These are phyloP conservation scores for Rhodamnia rubescens DNA, from an alignment of 345 rosid species.

Conservation along the genomic window DNA sequence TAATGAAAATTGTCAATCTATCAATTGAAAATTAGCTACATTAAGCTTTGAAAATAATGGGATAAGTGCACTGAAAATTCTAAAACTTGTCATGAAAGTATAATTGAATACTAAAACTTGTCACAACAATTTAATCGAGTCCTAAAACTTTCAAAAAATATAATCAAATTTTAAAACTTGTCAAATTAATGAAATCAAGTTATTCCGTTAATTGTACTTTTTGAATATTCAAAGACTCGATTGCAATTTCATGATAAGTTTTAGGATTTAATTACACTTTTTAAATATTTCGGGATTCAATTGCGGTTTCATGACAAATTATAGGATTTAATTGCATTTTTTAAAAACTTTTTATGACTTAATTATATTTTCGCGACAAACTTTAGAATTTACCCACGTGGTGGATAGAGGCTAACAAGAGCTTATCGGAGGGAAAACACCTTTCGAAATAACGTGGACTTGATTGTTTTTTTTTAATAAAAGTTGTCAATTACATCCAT, in stretches of 20 bases:
- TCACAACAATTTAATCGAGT: no score
- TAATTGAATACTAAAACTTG: no score
- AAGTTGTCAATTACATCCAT: not conserved
- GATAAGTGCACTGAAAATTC: not conserved
- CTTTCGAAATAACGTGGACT: not conserved
- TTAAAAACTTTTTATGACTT: no score
- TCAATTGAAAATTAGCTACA: not conserved
- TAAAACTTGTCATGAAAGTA: not conserved
- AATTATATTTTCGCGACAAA: not conserved
- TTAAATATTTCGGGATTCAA: rapidly evolving
- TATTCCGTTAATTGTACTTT: no score
- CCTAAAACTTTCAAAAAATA: no score
- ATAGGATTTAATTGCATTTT: not conserved
- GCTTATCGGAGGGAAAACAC: not conserved
- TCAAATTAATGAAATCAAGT: no score
- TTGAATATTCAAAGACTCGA: no score
- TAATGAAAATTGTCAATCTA: not conserved
- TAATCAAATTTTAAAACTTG: no score
- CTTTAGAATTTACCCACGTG: not conserved
- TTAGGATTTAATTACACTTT: no score
- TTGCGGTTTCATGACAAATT: not conserved
- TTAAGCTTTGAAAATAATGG: not conserved
- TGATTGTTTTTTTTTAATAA: not conserved
- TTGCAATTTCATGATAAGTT: no score
- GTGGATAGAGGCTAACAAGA: not conserved